These are phyloP conservation scores for Colletotrichum sp. DNA, from an alignment of 2,329 filamentous ascomycete species.

Conservation along the genomic window DNA sequence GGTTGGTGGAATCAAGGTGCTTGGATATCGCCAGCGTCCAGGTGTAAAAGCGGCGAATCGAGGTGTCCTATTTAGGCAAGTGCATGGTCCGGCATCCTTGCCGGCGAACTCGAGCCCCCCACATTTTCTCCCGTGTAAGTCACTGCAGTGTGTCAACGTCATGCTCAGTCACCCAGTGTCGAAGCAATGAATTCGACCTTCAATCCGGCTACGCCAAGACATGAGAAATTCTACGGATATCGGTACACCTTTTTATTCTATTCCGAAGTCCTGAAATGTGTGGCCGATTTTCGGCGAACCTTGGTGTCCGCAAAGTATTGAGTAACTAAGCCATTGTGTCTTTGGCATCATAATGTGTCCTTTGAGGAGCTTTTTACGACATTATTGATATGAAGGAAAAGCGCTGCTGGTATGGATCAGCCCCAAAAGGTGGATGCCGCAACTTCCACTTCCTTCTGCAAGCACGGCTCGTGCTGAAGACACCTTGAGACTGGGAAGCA, in stretches of 20 bases:
- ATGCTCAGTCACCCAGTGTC: not conserved
- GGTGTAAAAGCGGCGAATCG: not conserved
- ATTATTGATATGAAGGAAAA: not conserved
- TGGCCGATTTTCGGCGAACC: not conserved
- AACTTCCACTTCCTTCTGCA: not conserved
- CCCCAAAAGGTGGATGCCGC: no score
- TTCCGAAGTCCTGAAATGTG: accelerated
- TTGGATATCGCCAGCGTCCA: not conserved
- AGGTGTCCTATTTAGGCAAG: not conserved
- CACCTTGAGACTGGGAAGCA: not conserved
- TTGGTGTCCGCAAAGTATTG: not conserved
- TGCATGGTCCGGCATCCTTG: not conserved
- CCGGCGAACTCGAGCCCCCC: not conserved
- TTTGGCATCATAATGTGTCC: not conserved
- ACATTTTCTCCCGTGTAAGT: not conserved
- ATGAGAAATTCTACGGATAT: not conserved
- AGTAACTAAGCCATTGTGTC: not conserved
- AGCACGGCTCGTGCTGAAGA: not conserved
- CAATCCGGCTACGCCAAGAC: not conserved
- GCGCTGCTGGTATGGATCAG: not conserved
- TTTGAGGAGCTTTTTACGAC: no score
- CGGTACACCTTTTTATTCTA: not conserved
- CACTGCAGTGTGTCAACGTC: not conserved
- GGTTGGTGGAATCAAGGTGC: not conserved
- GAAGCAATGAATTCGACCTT: not conserved